Evolutionary conservation across 495 filamentous ascomycete species (phyloP).

Genomic region (Xylaria bambusicola): DNA sequence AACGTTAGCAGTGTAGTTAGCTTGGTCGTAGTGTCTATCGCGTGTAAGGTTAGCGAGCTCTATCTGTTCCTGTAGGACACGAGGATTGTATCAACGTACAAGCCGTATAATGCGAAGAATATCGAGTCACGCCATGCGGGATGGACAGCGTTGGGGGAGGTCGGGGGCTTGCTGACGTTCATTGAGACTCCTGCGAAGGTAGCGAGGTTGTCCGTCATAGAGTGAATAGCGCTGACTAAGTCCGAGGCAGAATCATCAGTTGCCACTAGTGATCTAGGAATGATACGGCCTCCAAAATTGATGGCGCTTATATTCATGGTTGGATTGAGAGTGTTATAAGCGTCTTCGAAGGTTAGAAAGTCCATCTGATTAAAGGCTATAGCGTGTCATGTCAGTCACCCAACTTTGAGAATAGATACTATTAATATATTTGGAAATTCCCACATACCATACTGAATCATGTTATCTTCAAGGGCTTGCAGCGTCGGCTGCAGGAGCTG

Average conservation of each 20-base stretch:
- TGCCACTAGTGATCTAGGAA: background rate
- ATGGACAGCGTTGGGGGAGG: conserved; percentile 10
- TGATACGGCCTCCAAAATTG: conserved; percentile 10
- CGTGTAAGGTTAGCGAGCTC: background rate
- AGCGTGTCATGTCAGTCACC: no score
- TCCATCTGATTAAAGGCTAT: background rate
- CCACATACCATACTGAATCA: no score
- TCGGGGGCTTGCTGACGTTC: conserved; percentile 4
- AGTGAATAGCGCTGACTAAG: no score
- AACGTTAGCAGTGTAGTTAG: conserved; percentile 3
- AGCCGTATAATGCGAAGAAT: conserved; percentile 6
- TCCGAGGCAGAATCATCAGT: no score
- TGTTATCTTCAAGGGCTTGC: no score
- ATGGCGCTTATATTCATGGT: conserved; percentile 8
- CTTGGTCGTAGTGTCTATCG: background rate
- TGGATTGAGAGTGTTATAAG: conserved; percentile 10
- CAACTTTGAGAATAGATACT: no score
- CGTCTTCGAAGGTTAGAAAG: conserved; percentile 9
- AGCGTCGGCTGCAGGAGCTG: background rate
- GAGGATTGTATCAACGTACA: background rate
- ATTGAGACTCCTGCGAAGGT: background rate
- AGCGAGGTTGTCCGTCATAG: no score
- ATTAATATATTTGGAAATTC: no score
- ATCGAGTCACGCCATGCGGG: conserved; percentile 8
- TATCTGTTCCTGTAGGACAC: background rate